These are phyloP conservation scores for Neurospora sp. DNA, from an alignment of 495 filamentous ascomycete species.

Conservation along the genomic window DNA sequence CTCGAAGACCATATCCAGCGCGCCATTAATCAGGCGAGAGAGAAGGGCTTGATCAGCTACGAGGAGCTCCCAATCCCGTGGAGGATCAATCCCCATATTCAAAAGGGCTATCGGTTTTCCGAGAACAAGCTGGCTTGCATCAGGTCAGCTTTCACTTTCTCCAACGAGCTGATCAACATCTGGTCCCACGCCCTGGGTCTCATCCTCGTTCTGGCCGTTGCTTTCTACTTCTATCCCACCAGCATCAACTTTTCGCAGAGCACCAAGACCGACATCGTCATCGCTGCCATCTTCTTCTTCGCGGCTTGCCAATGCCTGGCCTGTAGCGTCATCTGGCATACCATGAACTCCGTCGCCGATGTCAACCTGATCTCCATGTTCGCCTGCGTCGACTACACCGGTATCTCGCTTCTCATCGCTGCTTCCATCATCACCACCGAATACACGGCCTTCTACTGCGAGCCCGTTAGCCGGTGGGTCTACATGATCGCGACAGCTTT, in stretches of 20 bases:
- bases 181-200: slow-evolving; percentile 92
- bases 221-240: slow-evolving; percentile 92
- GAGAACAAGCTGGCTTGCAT: slow-evolving; percentile 81
- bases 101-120: slow-evolving; percentile 83
- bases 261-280: slow-evolving; percentile 74
- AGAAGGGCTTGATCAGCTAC: slow-evolving; percentile 77
- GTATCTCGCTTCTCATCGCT: slow-evolving; percentile 91
- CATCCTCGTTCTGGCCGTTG: slow-evolving; percentile 74
- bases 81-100: slow-evolving; percentile 91
- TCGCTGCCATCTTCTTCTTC: slow-evolving; percentile 93
- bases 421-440: slow-evolving; percentile 97
- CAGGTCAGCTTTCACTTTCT: slow-evolving; percentile 67
- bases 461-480: slow-evolving; percentile 73
- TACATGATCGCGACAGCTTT: slow-evolving; percentile 77
- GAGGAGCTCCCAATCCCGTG: slow-evolving; percentile 85
- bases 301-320: slow-evolving; percentile 92
- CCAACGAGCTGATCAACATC: slow-evolving; percentile 95
- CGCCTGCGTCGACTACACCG: slow-evolving; percentile 97
- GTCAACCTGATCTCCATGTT: slow-evolving; percentile 87
- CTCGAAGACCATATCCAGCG: slow-evolving; percentile 71
- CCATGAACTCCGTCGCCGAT: slow-evolving; percentile 90
- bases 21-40: slow-evolving; percentile 67
- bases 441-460: slow-evolving; percentile 97
- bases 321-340: slow-evolving; percentile 96
- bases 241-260: slow-evolving; percentile 77